Conservation (phyloP, 2,329 filamentous ascomycete genomes). For the Claviceps sp. region DNA sequence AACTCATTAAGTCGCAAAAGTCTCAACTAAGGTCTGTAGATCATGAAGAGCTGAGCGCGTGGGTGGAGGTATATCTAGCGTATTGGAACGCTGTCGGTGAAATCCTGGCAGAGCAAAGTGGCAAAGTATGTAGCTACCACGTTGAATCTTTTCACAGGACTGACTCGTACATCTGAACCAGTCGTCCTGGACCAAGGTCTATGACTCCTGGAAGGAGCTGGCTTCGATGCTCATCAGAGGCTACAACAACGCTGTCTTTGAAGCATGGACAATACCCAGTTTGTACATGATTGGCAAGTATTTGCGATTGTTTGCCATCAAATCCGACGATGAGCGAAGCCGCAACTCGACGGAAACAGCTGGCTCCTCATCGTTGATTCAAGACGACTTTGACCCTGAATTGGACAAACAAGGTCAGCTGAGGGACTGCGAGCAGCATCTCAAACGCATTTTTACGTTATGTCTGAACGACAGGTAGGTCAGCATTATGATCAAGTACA, state of each 20-base stretch:
- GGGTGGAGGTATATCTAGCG: constrained; percentile 70
- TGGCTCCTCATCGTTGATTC: constrained; percentile 36
- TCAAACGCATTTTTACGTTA: constrained; percentile 84
- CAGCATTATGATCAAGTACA: constrained; percentile 7
- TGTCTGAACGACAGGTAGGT: constrained; percentile 91
- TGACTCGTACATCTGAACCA: constrained; percentile 11
- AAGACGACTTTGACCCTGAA: constrained; percentile 73
- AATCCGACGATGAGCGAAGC: constrained; percentile 61
- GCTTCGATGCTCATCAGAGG: constrained; percentile 65
- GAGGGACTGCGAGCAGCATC: constrained; percentile 77
- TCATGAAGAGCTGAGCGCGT: constrained; percentile 61
- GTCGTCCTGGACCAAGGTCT: constrained; percentile 69
- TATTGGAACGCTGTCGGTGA: constrained; percentile 77
- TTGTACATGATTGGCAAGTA: constrained; percentile 82
- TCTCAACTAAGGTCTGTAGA: constrained; percentile 38
- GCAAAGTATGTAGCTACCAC: constrained; percentile 19
- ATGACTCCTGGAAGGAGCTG: constrained; percentile 79
- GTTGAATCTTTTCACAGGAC: not conserved
- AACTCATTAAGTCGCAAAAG: constrained; percentile 52
- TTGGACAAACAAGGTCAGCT: constrained; percentile 69
- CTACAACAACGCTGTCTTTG: constrained; percentile 63
- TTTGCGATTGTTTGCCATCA: constrained; percentile 76
- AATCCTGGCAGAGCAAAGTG: constrained; percentile 42
- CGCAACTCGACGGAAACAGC: constrained; percentile 23
- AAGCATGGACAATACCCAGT: constrained; percentile 85